A percentile compares a stretch with the other conserved stretches of the same genome.
These are phyloP conservation scores for Epichloe sylvatica DNA, from an alignment of 2,329 filamentous ascomycete genomes.

Conservation along the genomic window DNA sequence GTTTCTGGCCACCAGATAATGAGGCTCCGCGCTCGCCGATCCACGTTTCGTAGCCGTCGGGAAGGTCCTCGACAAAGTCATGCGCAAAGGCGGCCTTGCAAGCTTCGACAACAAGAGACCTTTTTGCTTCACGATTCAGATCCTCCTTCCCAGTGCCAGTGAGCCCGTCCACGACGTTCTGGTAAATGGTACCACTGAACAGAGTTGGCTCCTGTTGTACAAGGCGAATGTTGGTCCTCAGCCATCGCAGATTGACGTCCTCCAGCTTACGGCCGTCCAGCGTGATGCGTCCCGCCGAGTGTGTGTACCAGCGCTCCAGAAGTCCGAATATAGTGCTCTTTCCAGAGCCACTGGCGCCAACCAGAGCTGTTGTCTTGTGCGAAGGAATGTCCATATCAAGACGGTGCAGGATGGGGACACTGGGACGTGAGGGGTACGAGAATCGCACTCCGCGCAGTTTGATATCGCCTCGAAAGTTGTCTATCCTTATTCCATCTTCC, in stretches of 20 bases:
- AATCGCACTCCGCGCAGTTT: slow-evolving; percentile 35
- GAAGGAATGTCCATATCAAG: slow-evolving; percentile 30
- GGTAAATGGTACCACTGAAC: slow-evolving; percentile 37
- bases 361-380: slow-evolving; percentile 37
- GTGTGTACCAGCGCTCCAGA: slow-evolving; percentile 46
- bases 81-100: slow-evolving; percentile 37
- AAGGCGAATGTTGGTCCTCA: slow-evolving; percentile 36
- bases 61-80: slow-evolving; percentile 37
- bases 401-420: slow-evolving; percentile 29
- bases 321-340: slow-evolving; percentile 45
- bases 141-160: slow-evolving; percentile 2
- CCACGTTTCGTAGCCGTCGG: slow-evolving; percentile 43
- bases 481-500: slow-evolving; percentile 17
- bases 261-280: slow-evolving; percentile 29
- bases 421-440: slow-evolving; percentile 42
- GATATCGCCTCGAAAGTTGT: slow-evolving; percentile 28
- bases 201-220: slow-evolving; percentile 41
- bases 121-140: slow-evolving; percentile 27
- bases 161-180: slow-evolving; percentile 38
- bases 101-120: slow-evolving; percentile 30
- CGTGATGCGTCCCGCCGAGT: slow-evolving; percentile 28
- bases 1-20: slow-evolving; percentile 52
- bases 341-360: slow-evolving; percentile 43
- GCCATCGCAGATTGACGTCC: slow-evolving; percentile 36
- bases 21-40: slow-evolving; percentile 53